Base-by-base conservation (phyloP, 2,329 filamentous ascomycete genomes). In the Botrytis pseudocinerea region DNA sequence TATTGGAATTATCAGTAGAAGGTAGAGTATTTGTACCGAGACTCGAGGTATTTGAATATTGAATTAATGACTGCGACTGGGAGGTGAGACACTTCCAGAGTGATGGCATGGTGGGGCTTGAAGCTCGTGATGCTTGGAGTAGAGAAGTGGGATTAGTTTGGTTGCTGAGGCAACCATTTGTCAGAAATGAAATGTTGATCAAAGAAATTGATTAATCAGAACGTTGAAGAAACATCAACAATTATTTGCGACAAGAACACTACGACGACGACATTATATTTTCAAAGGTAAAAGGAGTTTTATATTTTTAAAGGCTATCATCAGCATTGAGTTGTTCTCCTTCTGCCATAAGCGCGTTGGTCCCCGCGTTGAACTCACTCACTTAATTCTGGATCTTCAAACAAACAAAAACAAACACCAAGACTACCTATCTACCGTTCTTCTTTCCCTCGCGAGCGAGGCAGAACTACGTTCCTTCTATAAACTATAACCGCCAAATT, bases 401-500 rank as follows among this genome's bases (percentile, higher is more conserved):
- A 69, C 38, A 57, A 68, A 68, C 48, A 42, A 57, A 65, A 28
- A 65, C 42, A 65, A 68, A 28, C 48, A 40, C 25, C 57, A 32
- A 71, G 57, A 60, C 64, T 40, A 40, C 48, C 42, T 12, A 54
- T 46, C 32, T 40, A 32, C 44, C 48, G 48, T 40, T 32, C 38
- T 60, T 61, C 68, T 44, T 66, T 54, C 61, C 35, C 20, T 66
- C 65, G 10, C 35, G 22, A 42, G 35, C 18, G 22, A 32, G 18
- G 18, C 20, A 46, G 14, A 64, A 70, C 22, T 40, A 14, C 16
- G 7, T 25, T 32, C 22, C 16, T 32, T 32, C 48, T 2, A 32
- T 57, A 28, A 44, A 44, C 8, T 35, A 71, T 59, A 75, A 76
- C 76, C 75, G 75, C 61, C 65, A 69, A 66, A 22, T 51, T 20